Conservation (phyloP, 306 rosid genomes). For the Cicer cuneatum region DNA sequence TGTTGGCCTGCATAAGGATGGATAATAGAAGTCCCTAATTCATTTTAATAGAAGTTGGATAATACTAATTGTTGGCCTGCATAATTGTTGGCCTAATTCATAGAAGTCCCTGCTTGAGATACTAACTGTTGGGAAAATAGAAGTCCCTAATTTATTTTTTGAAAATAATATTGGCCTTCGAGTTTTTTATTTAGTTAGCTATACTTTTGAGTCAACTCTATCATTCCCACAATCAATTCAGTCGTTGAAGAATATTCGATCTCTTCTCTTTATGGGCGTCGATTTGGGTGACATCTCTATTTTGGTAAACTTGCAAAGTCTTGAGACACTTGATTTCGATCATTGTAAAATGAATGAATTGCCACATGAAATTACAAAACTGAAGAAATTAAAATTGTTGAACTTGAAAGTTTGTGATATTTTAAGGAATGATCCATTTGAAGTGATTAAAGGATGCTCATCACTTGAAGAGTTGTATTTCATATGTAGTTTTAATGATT, state of each 20-base stretch:
- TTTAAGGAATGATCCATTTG: background rate
- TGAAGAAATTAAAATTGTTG: constrained; percentile 22
- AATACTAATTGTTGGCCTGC: background rate
- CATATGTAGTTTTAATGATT: background rate
- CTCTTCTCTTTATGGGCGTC: background rate
- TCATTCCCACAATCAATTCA: background rate
- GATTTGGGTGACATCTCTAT: constrained; percentile 12
- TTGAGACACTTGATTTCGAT: constrained; percentile 25
- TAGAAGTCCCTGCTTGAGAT: too few species aligned
- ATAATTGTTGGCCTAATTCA: background rate
- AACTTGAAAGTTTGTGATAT: fast-evolving
- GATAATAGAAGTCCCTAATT: background rate
- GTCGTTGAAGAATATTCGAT: background rate
- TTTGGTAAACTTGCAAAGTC: background rate
- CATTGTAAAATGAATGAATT: fast-evolving
- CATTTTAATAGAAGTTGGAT: too few species aligned
- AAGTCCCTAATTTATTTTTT: background rate
- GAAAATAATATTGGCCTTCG: constrained; percentile 1
- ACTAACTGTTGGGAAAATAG: background rate
- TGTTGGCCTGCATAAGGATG: background rate
- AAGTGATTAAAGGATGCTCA: constrained; percentile 33
- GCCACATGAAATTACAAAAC: background rate
- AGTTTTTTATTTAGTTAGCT: background rate
- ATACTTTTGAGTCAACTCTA: background rate
- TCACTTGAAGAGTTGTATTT: constrained; percentile 37